phyloP scores from a whole-genome alignment of 108 stramenopile species.

The Cyclotella cryptica region DNA sequence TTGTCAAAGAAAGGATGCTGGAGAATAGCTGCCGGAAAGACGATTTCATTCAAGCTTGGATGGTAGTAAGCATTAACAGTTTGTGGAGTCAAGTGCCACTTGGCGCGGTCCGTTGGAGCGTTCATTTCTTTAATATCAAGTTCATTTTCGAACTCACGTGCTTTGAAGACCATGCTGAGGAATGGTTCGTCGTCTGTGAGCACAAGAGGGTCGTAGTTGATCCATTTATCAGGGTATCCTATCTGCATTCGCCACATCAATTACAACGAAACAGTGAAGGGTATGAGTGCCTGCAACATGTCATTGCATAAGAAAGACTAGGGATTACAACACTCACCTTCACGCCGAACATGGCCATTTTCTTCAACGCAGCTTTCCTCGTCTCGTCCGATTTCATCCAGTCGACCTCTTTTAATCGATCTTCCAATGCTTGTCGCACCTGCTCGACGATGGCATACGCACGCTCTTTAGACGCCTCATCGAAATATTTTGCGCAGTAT shows the following conservation, averaged over 20 bases:
- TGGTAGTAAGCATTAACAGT: slow-evolving; percentile 85
- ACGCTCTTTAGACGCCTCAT: slow-evolving; percentile 63
- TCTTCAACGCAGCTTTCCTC: slow-evolving; percentile 69
- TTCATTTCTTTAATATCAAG: slow-evolving; percentile 81
- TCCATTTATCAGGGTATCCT: slow-evolving; percentile 88
- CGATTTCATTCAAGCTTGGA: slow-evolving; percentile 71
- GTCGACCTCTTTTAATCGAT: slow-evolving; percentile 83
- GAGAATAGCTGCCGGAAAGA: slow-evolving; percentile 89
- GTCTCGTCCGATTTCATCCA: slow-evolving; percentile 86
- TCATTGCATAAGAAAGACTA: too few species aligned
- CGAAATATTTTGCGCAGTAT: slow-evolving; percentile 80
- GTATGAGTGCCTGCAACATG: too few species aligned
- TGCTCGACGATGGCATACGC: slow-evolving; percentile 78
- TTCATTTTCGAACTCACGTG: slow-evolving; percentile 64
- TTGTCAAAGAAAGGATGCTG: slow-evolving; percentile 86
- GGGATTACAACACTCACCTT: slow-evolving; percentile 33
- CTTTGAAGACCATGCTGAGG: slow-evolving; percentile 64
- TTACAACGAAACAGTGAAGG: neutral
- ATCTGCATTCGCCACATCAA: slow-evolving; percentile 36
- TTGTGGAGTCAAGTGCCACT: slow-evolving; percentile 90
- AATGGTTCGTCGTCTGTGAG: slow-evolving; percentile 57
- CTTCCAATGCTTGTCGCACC: slow-evolving; percentile 80
- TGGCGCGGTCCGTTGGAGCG: slow-evolving; percentile 75
- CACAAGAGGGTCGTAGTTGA: slow-evolving; percentile 63
- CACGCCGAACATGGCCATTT: slow-evolving; percentile 76